These are phyloP conservation scores for Pichia sp. DNA, from an alignment of 1,139 yeast genomes.

Conservation along the genomic window DNA sequence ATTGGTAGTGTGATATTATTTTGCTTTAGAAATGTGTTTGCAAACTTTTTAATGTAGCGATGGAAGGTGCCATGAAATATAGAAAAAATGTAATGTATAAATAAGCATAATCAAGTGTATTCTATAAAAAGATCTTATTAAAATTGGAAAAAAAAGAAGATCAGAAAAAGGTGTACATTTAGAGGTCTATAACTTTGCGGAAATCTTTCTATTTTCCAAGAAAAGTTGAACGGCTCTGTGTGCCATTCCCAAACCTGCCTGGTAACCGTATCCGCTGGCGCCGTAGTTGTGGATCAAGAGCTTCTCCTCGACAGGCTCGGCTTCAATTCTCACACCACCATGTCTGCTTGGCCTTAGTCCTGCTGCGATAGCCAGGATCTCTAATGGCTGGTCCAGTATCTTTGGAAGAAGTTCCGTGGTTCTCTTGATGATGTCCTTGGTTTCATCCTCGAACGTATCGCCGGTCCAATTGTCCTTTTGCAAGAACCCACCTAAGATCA, in stretches of 20 bases:
- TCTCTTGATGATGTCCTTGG: conserved; percentile 55
- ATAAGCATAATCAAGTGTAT: no score
- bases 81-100: neutral
- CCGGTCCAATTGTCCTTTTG: conserved; percentile 57
- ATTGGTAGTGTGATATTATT: conserved; percentile 44
- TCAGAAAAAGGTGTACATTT: neutral
- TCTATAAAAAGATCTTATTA: neutral
- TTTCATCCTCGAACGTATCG: conserved; percentile 50
- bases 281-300: conserved; percentile 64
- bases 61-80: neutral
- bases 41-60: neutral
- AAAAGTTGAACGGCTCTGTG: conserved; percentile 39
- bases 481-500: conserved; percentile 65
- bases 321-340: conserved; percentile 65
- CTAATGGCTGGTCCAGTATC: conserved; percentile 42
- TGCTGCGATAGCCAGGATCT: conserved; percentile 55
- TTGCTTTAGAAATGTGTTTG: neutral
- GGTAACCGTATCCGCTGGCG: conserved; percentile 75
- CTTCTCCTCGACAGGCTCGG: conserved; percentile 39
- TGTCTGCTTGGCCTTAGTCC: conserved; percentile 68
- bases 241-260: conserved; percentile 67
- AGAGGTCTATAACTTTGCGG: conserved; percentile 7
- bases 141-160: neutral
- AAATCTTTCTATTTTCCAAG: conserved; percentile 4
- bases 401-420: conserved; percentile 54